These are phyloP conservation scores for Paraurostyla sp. DNA, from an alignment of 73 alveolate genomes.

Conservation along the genomic window DNA sequence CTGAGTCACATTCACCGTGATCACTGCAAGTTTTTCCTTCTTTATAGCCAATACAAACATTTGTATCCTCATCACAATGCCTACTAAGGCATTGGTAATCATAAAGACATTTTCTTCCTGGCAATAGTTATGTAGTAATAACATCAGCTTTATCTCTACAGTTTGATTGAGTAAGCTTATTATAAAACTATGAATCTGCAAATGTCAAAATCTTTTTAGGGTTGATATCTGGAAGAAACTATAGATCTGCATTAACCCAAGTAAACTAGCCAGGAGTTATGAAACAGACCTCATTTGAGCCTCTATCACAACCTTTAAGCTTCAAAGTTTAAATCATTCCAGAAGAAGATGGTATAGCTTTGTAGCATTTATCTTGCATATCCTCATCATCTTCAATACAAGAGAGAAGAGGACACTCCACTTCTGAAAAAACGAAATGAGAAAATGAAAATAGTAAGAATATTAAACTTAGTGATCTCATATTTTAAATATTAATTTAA, in stretches of 20 bases:
- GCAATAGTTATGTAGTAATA: slow-evolving; percentile 5
- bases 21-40: slow-evolving; percentile 41
- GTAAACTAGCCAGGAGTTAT: neutral
- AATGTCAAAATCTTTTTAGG: neutral
- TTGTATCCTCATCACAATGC: slow-evolving; percentile 1
- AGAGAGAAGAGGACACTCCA: neutral
- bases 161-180: neutral
- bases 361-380: neutral
- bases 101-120: slow-evolving; percentile 45
- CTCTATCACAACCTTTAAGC: slow-evolving; percentile 26
- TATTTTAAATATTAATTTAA: no score
- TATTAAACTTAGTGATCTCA: no score
- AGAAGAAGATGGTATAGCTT: neutral
- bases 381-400: neutral
- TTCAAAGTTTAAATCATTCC: neutral
- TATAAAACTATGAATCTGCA: slow-evolving; percentile 18
- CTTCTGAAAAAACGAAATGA: neutral
- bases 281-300: neutral
- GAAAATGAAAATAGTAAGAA: no score
- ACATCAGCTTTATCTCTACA: slow-evolving; percentile 11
- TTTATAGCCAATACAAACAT: slow-evolving; percentile 11
- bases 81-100: slow-evolving; percentile 26
- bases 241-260: slow-evolving; percentile 19
- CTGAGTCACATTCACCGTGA: slow-evolving; percentile 42
- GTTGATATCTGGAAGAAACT: neutral